Percentiles rank a stretch among this genome's conserved stretches.
Evolutionary conservation across 1,139 yeast species (phyloP).

Genomic region (Yamadazyma taylorii): DNA sequence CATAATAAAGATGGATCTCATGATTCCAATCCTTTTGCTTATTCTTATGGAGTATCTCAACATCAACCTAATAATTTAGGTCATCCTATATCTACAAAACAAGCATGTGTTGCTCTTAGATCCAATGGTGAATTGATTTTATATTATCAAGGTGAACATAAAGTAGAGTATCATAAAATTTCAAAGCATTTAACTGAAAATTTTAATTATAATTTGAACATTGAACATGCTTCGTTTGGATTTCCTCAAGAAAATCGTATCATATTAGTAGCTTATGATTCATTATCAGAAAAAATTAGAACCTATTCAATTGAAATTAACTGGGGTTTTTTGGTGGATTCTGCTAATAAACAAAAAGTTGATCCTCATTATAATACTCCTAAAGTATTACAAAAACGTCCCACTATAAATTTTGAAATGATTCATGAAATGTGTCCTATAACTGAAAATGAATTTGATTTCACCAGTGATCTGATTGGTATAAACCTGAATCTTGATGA

Average conservation of each 20-base stretch:
- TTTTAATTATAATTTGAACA: conserved; percentile 17
- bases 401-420: conserved; percentile 23
- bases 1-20: conserved; percentile 4
- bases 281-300: conserved; percentile 38
- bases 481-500: conserved; percentile 21
- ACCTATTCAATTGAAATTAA: conserved; percentile 51
- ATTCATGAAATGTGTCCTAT: conserved; percentile 33
- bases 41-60: conserved; percentile 58
- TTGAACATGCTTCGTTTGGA: conserved; percentile 60
- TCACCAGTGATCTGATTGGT: conserved; percentile 2
- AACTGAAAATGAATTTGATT: conserved; percentile 15
- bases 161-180: conserved; percentile 53
- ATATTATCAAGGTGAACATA: conserved; percentile 63
- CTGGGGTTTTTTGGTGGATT: conserved; percentile 59
- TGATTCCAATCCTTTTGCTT: conserved; percentile 22
- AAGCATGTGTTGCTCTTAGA: conserved; percentile 70
- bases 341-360: conserved; percentile 47
- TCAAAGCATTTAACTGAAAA: conserved; percentile 20
- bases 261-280: conserved; percentile 49
- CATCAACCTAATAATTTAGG: conserved; percentile 59
- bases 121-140: conserved; percentile 60
- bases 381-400: conserved; percentile 30
- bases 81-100: conserved; percentile 69
- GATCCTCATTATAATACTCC: conserved; percentile 58
- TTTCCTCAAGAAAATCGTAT: conserved; percentile 52